These are phyloP conservation scores for Aspergillus versicolor DNA, from an alignment of 2,329 filamentous ascomycete species.

Conservation along the genomic window DNA sequence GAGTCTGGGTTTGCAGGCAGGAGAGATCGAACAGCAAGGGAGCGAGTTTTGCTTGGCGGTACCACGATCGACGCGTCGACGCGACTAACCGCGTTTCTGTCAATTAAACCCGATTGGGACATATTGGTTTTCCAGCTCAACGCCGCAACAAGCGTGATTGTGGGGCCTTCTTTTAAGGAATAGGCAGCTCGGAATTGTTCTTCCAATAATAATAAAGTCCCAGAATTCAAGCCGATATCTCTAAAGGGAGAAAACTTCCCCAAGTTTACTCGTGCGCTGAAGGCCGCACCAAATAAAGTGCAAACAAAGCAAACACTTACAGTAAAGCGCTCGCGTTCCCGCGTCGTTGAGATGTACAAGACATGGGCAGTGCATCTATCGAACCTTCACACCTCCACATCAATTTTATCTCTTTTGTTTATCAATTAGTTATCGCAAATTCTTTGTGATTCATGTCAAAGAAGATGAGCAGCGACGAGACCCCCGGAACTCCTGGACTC, in stretches of 20 bases:
- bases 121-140: not conserved
- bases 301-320: conserved; percentile 29
- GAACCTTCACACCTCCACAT: not conserved
- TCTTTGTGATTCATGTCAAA: not conserved
- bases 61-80: conserved; percentile 19
- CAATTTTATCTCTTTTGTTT: not conserved
- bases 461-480: conserved; percentile 26
- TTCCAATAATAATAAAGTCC: not conserved
- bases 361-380: not conserved
- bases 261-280: not conserved
- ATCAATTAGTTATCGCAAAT: not conserved
- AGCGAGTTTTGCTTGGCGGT: conserved; percentile 20
- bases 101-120: conserved; percentile 37
- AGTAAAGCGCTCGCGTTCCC: conserved; percentile 14
- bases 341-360: not conserved
- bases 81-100: conserved; percentile 25
- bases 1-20: conserved; percentile 16
- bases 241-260: not conserved
- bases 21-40: conserved; percentile 18
- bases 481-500: conserved; percentile 6
- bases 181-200: not conserved
- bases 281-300: conserved; percentile 16
- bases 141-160: not conserved
- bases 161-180: not conserved
- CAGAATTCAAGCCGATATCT: not conserved